Evolutionary conservation across 495 filamentous ascomycete species (phyloP), one percentile per base, ranked within the genome.

Genomic region (Podospora pseudoanserina): DNA sequence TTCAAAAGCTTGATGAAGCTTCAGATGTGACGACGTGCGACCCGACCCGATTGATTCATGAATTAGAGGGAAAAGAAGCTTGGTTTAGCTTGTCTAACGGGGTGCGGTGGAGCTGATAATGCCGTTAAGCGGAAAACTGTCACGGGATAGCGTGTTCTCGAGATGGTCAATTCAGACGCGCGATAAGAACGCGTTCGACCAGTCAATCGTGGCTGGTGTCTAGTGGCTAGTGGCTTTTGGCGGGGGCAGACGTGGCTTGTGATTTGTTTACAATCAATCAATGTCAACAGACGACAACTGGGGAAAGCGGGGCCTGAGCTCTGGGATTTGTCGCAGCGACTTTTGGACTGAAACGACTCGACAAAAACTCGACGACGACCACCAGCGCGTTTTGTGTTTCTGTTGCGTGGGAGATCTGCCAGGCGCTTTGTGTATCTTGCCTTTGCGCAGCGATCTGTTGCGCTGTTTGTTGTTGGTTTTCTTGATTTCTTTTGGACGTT

Each of bases 201-300:
- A 23, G 56, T 30, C 19, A 27, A 28, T 60, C 30, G 39, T 49
- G 39, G 39, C 39, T 49, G 7, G 9, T 49, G 39, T 11, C 7
- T 18, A 49, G 39, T 49, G 39, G 39, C 39, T 49, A 16, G 60
- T 64, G 63, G 19, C 26, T 49, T 15, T 19, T 32, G 60, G 30
- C 63, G 28, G 34, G 30, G 54, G 58, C 27, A 18, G 18, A 55
- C 54, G 75, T 72, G 74, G 74, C 71, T 68, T 26, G 57, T 15
- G 34, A 27, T 72, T 71, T 80, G 78, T 80, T 80, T 78, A 80
- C 75, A 74, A 74, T 68, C 69, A 70, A 58, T 58, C 68, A 69
- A 73, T 68, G 74, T 71, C 67, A 75, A 74, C 72, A 73, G 26
- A 55, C n/a, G 18, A 57, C 66, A 66, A 68, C 67, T 66, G 72